phyloP scores from a whole-genome alignment of 352 stramenopile genomes.

The Phytophthora rubi region DNA sequence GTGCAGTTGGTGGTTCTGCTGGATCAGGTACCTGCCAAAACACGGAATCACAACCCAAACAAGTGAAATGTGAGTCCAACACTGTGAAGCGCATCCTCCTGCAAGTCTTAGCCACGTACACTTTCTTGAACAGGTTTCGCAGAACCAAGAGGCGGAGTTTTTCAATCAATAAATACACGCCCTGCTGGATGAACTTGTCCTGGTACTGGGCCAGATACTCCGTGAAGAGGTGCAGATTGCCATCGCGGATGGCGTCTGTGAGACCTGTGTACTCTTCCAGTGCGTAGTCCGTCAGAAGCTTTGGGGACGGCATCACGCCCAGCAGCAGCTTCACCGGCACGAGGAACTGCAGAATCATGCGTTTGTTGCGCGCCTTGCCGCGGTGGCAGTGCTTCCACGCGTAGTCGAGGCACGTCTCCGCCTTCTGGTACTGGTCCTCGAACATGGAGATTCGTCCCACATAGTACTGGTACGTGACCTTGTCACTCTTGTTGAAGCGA shows the following conservation, averaged over 20 bases:
- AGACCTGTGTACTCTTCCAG: slow-evolving; percentile 89
- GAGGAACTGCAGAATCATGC: slow-evolving; percentile 95
- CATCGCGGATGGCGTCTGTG: slow-evolving; percentile 90
- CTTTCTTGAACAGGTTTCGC: slow-evolving; percentile 96
- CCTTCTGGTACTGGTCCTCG: slow-evolving; percentile 96
- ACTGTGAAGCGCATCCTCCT: not conserved
- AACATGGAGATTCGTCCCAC: slow-evolving; percentile 97
- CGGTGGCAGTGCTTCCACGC: slow-evolving; percentile 93
- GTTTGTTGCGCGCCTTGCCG: slow-evolving; percentile 89
- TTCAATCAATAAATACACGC: slow-evolving; percentile 97
- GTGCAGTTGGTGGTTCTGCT: slow-evolving; percentile 90
- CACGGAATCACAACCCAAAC: not conserved
- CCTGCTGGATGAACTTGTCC: slow-evolving; percentile 90
- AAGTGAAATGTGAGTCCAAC: slow-evolving; percentile 5
- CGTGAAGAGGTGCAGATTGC: slow-evolving; percentile 94
- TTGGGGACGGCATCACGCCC: slow-evolving; percentile 90
- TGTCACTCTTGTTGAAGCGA: slow-evolving; percentile 84
- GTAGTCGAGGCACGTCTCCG: slow-evolving; percentile 94
- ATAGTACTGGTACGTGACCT: slow-evolving; percentile 97
- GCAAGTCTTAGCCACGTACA: slow-evolving; percentile 65
- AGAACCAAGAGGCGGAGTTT: slow-evolving; percentile 96
- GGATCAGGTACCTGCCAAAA: slow-evolving; percentile 72
- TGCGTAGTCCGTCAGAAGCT: slow-evolving; percentile 92
- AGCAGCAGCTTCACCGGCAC: slow-evolving; percentile 95
- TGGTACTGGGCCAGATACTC: slow-evolving; percentile 92